Conservation (phyloP, 345 rosid genomes). For the Sonneratia alba region DNA sequence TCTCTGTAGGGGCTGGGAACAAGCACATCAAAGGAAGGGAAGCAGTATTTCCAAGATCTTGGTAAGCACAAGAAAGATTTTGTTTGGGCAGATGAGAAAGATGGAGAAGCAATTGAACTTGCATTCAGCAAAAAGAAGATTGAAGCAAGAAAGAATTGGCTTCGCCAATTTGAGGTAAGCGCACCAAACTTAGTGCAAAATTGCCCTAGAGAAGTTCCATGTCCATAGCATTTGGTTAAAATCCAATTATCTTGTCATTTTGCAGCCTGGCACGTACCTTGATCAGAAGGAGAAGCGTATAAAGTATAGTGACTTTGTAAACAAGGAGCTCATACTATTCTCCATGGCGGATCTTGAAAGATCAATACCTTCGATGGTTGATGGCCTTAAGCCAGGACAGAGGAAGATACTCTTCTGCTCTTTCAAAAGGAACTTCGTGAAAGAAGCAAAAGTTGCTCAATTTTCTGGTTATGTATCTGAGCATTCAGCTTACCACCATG, state of each 20-base stretch:
- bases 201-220: neutral
- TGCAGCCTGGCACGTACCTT: slow-evolving; percentile 90
- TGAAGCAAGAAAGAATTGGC: slow-evolving; percentile 95
- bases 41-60: slow-evolving; percentile 56
- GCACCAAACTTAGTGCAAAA: neutral
- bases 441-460: slow-evolving; percentile 72
- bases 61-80: slow-evolving; percentile 75
- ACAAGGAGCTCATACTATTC: slow-evolving; percentile 91
- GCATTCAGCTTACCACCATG: slow-evolving; percentile 93
- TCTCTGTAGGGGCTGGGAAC: slow-evolving; percentile 83
- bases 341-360: slow-evolving; percentile 97
- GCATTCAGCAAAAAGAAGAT: slow-evolving; percentile 97
- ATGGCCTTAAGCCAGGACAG: slow-evolving; percentile 95
- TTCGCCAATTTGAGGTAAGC: slow-evolving; percentile 66
- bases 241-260: neutral
- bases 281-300: slow-evolving; percentile 56
- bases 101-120: slow-evolving; percentile 89
- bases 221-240: neutral
- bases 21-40: slow-evolving; percentile 66
- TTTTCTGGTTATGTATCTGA: slow-evolving; percentile 83
- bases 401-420: slow-evolving; percentile 84
- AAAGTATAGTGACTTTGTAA: slow-evolving; percentile 81
- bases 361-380: slow-evolving; percentile 94
- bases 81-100: slow-evolving; percentile 65
- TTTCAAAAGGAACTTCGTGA: slow-evolving; percentile 73